phyloP scores from a whole-genome alignment of 2,329 filamentous ascomycete genomes.

The Sordariomycetes sp. region DNA sequence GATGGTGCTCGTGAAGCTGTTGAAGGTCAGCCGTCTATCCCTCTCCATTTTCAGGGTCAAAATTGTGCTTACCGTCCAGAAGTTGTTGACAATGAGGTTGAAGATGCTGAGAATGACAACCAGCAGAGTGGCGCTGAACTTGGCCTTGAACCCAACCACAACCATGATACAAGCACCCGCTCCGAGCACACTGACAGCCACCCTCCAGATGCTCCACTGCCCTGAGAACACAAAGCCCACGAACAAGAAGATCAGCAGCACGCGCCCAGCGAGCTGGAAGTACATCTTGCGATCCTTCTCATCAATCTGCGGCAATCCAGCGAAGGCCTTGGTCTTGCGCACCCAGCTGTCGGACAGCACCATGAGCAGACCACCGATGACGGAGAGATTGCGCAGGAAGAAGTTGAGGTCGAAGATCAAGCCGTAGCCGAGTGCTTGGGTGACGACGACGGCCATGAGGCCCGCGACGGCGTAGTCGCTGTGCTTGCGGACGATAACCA shows the following conservation, averaged over 20 bases:
- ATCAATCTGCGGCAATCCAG: constrained; percentile 84
- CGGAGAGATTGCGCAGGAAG: constrained; percentile 96
- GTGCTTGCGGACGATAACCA: constrained; percentile 88
- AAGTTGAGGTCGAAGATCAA: constrained; percentile 99
- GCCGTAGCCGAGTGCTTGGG: constrained; percentile 92
- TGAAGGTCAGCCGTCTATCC: background rate
- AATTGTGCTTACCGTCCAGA: constrained; percentile 97
- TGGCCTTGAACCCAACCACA: constrained; percentile 98
- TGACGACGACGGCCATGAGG: constrained; percentile 82
- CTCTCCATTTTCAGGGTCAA: background rate
- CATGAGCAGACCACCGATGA: constrained; percentile 96
- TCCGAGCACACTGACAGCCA: constrained; percentile 76
- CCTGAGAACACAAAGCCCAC: constrained; percentile 94
- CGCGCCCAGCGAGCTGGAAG: constrained; percentile 93
- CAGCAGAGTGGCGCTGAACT: constrained; percentile 92
- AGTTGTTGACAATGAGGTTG: constrained; percentile 98
- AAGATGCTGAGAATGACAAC: constrained; percentile 94
- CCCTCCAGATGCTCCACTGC: constrained; percentile 81
- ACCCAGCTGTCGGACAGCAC: constrained; percentile 97
- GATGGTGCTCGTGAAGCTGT: constrained; percentile 92
- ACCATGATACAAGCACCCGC: constrained; percentile 96
- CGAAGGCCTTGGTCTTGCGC: constrained; percentile 93
- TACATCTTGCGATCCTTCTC: constrained; percentile 99
- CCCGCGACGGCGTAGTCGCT: constrained; percentile 88
- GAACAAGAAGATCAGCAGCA: constrained; percentile 96